A percentile compares a stretch with the other conserved stretches of the same genome.
Evolutionary conservation across 2,329 filamentous ascomycete genomes (phyloP).

Genomic region (Colletotrichum viniferum): DNA sequence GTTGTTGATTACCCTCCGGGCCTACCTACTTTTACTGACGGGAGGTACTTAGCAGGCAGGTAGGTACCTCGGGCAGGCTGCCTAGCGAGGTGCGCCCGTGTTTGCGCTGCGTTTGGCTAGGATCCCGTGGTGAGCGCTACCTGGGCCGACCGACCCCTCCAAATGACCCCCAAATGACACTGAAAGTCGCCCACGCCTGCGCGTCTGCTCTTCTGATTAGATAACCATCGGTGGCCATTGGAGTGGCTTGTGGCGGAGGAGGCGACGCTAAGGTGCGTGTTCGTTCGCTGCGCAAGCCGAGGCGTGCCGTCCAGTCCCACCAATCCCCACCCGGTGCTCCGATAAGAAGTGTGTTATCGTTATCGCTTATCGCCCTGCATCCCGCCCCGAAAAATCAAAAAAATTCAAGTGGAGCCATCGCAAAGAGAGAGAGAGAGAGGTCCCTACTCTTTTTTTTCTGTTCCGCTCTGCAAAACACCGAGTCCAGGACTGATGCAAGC

Average conservation of each 20-base stretch:
- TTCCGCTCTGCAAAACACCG: background rate
- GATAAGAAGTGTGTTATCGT: constrained; percentile 12
- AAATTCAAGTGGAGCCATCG: constrained; percentile 18
- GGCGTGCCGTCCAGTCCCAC: background rate
- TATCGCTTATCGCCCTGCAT: constrained; percentile 13
- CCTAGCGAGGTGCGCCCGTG: background rate
- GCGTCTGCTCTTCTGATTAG: background rate
- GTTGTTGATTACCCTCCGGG: background rate
- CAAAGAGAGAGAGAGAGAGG: background rate
- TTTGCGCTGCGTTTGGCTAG: background rate
- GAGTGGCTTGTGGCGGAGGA: background rate
- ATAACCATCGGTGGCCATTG: background rate
- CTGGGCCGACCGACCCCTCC: background rate
- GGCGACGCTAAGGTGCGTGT: background rate
- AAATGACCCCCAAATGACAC: constrained; percentile 4
- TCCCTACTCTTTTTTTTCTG: constrained; percentile 2
- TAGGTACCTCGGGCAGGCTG: background rate
- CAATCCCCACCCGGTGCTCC: background rate
- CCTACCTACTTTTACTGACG: background rate
- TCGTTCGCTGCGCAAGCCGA: background rate
- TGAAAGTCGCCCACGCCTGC: background rate
- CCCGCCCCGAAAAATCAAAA: constrained; percentile 5
- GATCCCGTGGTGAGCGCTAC: background rate
- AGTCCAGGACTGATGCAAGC: constrained; percentile 18
- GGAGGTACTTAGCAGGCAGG: background rate